Conservation (phyloP, 148 eudicot genomes). For the Agrostemma githago region DNA sequence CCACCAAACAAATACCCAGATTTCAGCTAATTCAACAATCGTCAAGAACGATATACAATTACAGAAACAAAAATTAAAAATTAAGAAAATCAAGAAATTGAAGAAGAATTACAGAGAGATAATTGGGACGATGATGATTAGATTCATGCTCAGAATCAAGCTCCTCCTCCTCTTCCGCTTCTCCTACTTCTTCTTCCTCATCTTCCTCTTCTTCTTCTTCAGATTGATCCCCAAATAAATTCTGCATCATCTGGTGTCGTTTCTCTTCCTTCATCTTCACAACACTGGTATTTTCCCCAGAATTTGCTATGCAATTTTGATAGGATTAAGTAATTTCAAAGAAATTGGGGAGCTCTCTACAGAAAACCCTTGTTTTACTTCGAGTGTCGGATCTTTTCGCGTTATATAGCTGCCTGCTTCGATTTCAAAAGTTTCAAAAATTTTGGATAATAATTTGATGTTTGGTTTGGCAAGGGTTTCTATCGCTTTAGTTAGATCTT, state of each 20-base stretch:
- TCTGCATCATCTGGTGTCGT: slow-evolving; percentile 95
- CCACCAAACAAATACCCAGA: neutral
- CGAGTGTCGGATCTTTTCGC: neutral
- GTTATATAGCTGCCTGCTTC: neutral
- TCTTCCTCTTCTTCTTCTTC: slow-evolving; percentile 88
- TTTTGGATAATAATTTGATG: neutral
- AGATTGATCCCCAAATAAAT: slow-evolving; percentile 93
- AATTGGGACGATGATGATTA: slow-evolving; percentile 69
- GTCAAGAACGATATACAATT: neutral
- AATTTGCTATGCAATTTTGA: neutral
- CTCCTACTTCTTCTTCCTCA: slow-evolving; percentile 88
- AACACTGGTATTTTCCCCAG: neutral
- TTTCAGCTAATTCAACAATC: neutral
- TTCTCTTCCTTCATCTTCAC: slow-evolving; percentile 76
- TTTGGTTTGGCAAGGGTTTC: too few relatives aligned
- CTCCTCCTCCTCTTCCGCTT: slow-evolving; percentile 80
- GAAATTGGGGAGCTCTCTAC: neutral
- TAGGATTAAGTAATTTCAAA: neutral
- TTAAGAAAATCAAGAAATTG: neutral
- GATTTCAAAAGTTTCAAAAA: neutral
- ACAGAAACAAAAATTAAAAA: neutral
- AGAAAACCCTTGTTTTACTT: neutral
- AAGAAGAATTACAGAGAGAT: slow-evolving; percentile 46
- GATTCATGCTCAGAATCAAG: slow-evolving; percentile 97
- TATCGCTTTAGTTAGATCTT: too few relatives aligned